Evolutionary conservation across 2,329 filamentous ascomycete genomes (phyloP), one percentile per base, ranked within the genome.

Genomic region (Colletotrichum tropicicola): DNA sequence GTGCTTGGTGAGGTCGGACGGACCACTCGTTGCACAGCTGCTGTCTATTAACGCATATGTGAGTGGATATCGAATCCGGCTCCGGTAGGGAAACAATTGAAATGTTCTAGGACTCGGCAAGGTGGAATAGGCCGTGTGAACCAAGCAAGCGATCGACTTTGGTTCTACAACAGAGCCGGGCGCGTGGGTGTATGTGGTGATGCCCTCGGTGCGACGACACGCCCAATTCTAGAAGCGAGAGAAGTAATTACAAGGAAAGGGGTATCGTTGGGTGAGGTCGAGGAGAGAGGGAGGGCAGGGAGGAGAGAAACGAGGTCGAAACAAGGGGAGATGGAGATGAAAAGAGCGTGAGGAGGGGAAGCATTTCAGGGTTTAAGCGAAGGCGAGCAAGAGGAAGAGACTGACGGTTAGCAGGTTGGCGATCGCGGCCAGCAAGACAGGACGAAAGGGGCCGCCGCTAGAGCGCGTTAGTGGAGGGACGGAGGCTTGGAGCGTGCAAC

Each of bases 171-270:
- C 32, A 32, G 12, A 47, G 32, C 35, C 28, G 10, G 30, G 43
- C 28, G 63, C 30, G 32, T 45, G 54, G 43, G 21, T 23, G 63
- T 41, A 19, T n/a, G 44, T 30, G 57, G 39, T 39, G 32, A 23
- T 44, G 47, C 12, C 21, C 28, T 57, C 37, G 25, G 43, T 45
- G 48, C 51, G 35, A 59, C 47, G 57, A 59, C 57, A 64, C 49
- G 30, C 30, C 63, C 57, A 41, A 47, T 55, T 59, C 63, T 35
- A 39, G 47, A 52, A 55, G 23, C 45, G 59, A 66, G 37, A 41
- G 51, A 54, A 47, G 52, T 53, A 48, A 66, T 63, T 63, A 63
- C 59, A 64, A 65, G 66, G 62, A 54, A 67, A 63, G 48, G 55
- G 66, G 59, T 65, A 64, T 67, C 52, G 39, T 28, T 21, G 27